Percentiles rank a stretch among this genome's conserved stretches.
These are phyloP conservation scores for Suillus decipiens DNA, from an alignment of 768 basidiomycete genomes.

Conservation along the genomic window DNA sequence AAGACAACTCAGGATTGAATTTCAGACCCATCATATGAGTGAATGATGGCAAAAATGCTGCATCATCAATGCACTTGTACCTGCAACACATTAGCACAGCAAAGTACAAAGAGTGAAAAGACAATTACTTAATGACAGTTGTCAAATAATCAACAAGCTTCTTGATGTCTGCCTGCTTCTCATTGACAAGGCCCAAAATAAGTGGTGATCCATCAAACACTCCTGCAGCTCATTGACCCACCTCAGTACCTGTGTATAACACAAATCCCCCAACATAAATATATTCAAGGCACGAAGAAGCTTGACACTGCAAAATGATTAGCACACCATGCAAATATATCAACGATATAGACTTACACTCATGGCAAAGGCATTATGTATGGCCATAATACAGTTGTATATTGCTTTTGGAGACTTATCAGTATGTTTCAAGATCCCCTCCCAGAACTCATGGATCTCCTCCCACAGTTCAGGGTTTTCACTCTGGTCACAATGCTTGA, in stretches of 20 bases:
- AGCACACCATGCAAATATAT: too few species aligned
- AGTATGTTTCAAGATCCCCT: not conserved
- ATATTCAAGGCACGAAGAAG: too few species aligned
- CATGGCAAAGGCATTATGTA: not conserved
- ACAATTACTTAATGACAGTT: not conserved
- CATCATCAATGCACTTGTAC: slow-evolving; percentile 34
- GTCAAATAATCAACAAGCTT: not conserved
- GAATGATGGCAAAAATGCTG: slow-evolving; percentile 13
- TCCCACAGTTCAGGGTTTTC: not conserved
- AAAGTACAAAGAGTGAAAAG: not conserved
- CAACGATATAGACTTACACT: not conserved
- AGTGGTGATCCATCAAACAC: too few species aligned
- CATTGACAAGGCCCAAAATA: too few species aligned
- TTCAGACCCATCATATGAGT: too few species aligned
- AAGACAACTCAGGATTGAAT: not conserved
- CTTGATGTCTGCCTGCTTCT: too few species aligned
- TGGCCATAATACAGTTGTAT: not conserved
- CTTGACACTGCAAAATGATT: too few species aligned
- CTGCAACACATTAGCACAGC: not conserved
- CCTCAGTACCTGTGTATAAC: too few species aligned
- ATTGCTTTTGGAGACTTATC: not conserved
- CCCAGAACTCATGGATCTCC: not conserved
- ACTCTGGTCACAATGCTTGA: not conserved
- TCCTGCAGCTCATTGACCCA: too few species aligned
- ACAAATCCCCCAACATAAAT: too few species aligned